Evolutionary conservation across 352 stramenopile species (phyloP).

Genomic region (Phytophthora colocasiae): DNA sequence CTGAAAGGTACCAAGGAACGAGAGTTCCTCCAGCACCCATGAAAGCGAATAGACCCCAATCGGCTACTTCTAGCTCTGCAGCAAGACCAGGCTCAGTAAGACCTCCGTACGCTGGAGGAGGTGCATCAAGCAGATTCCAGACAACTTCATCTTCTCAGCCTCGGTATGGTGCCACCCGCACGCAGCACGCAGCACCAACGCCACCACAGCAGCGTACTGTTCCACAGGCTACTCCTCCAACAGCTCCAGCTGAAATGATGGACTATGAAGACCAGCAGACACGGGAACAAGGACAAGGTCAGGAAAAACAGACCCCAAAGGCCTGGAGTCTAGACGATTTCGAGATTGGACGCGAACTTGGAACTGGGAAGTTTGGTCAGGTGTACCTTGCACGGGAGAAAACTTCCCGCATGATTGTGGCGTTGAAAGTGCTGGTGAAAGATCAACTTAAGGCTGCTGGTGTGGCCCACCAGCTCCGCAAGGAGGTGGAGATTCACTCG

Average conservation of each 20-base stretch:
- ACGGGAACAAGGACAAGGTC: constrained; percentile 18
- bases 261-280: constrained; percentile 35
- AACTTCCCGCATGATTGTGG: constrained; percentile 77
- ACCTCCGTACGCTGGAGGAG: constrained; percentile 15
- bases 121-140: constrained; percentile 27
- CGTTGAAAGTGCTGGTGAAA: constrained; percentile 93
- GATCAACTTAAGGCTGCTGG: constrained; percentile 72
- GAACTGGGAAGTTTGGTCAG: constrained; percentile 89
- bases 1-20: constrained; percentile 31
- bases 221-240: constrained; percentile 22
- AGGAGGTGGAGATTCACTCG: constrained; percentile 94
- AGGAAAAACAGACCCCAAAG: constrained; percentile 44
- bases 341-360: constrained; percentile 84
- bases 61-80: constrained; percentile 16
- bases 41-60: constrained; percentile 37
- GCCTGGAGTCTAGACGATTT: constrained; percentile 90
- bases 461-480: constrained; percentile 81
- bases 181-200: constrained; percentile 8
- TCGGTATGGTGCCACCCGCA: constrained; percentile 21
- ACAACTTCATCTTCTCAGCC: constrained; percentile 13
- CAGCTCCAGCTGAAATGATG: constrained; percentile 38
- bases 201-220: constrained; percentile 13
- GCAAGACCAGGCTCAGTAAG: constrained; percentile 5
- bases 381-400: constrained; percentile 91
- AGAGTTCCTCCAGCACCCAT: constrained; percentile 34